phyloP scores from a whole-genome alignment of 2,329 filamentous ascomycete species.

The Calycina herbarum region DNA sequence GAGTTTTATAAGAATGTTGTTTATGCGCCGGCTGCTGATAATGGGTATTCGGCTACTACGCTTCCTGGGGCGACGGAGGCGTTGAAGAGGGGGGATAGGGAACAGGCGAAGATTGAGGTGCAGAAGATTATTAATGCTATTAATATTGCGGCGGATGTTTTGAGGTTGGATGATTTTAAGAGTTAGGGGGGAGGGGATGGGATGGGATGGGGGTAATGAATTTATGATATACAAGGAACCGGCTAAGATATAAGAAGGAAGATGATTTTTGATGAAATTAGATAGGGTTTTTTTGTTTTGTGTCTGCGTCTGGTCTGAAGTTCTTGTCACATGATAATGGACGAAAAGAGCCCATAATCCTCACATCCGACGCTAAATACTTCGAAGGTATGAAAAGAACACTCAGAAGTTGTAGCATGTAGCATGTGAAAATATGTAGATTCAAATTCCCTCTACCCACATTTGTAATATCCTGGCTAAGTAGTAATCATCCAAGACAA shows the following conservation, averaged over 20 bases:
- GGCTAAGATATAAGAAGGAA: neutral
- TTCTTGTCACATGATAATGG: no score
- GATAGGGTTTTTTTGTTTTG: no score
- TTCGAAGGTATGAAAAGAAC: no score
- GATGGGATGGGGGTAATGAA: neutral
- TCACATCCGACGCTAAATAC: no score
- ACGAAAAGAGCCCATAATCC: no score
- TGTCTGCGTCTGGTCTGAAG: no score
- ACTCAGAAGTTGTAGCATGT: no score
- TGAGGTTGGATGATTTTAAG: neutral
- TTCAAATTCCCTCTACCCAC: no score
- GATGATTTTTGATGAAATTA: neutral
- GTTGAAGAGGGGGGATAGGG: neutral
- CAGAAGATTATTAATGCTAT: neutral
- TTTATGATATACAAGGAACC: neutral
- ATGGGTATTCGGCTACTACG: slow-evolving; percentile 4
- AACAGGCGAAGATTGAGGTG: neutral
- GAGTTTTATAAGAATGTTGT: slow-evolving; percentile 12
- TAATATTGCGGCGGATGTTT: neutral
- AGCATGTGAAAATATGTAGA: no score
- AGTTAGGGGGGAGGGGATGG: neutral
- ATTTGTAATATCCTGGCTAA: no score
- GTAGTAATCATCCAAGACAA: no score
- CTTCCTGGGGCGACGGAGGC: slow-evolving; percentile 5
- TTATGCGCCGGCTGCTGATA: neutral